phyloP scores from a whole-genome alignment of 1,284 basidiomycete genomes.

The Kwoniella shivajii region DNA sequence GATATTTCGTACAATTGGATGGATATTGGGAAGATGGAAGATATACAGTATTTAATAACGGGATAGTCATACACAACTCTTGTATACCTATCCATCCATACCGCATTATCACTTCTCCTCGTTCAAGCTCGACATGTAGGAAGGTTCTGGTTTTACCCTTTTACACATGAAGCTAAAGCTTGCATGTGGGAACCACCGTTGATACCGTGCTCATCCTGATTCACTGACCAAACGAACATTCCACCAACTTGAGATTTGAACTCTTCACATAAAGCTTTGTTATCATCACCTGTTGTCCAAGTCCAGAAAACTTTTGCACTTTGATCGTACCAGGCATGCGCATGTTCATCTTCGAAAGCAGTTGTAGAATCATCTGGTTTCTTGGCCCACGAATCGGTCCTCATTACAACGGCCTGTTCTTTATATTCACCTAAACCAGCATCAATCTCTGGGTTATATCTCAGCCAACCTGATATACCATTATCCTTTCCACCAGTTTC shows the following conservation, averaged over 20 bases:
- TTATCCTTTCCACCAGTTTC: conserved; percentile 18
- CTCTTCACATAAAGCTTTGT: conserved; percentile 21
- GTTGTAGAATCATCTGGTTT: background rate
- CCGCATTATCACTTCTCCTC: too few relatives aligned
- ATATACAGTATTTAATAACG: too few relatives aligned
- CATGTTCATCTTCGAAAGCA: conserved; percentile 5
- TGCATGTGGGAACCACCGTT: conserved; percentile 7
- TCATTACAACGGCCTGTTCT: background rate
- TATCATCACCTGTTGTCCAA: conserved; percentile 27
- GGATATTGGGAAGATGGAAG: too few relatives aligned
- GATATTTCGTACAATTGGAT: too few relatives aligned
- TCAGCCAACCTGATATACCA: conserved; percentile 18
- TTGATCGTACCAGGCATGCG: conserved; percentile 20
- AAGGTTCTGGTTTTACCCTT: too few relatives aligned
- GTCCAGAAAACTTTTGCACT: conserved; percentile 28
- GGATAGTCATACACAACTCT: too few relatives aligned
- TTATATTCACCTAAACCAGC: background rate
- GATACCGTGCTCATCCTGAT: conserved; percentile 16
- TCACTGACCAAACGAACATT: conserved; percentile 31
- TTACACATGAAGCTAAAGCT: conserved; percentile 4
- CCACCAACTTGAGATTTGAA: conserved; percentile 27
- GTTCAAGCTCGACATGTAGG: too few relatives aligned
- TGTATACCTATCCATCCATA: too few relatives aligned
- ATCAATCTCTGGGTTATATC: conserved; percentile 25
- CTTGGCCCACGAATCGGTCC: background rate